Evolutionary conservation across 768 basidiomycete genomes (phyloP), one percentile per base, ranked within the genome.

Genomic region (Clitopilus passeckerianus): DNA sequence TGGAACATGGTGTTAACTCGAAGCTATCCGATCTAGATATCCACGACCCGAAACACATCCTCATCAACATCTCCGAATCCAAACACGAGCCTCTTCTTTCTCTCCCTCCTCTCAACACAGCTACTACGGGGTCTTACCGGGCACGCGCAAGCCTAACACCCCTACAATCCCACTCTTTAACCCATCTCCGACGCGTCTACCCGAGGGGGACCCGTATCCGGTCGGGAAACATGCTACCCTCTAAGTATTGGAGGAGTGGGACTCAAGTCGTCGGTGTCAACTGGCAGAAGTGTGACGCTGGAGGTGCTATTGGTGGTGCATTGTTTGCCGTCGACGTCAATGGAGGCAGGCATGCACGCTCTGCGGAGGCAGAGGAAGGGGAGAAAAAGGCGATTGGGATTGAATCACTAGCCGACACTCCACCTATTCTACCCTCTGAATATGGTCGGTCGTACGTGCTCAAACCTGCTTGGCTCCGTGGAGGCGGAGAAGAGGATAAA

Each of bases 61-160:
- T 86, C 20, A 78, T 86, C 70, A 89, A 87, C 68, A 77, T 87
- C 54, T 85, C 83, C 53, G 86, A 89, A 68, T 74, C 78, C 0
- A 64, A n/a, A 22, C 46, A 50, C 20, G 46, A 50, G 22, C 46
- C 46, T 5, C 18, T 18, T 18, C 72, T 0, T 71, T 81, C 43
- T 66, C 71, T 12, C 65, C 78, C 1, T 76, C 84, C 27, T 30
- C 27, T 30, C 27, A 4, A 3, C 27, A 3, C 27, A 30, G 27
- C 27, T 30, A 7, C 27, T 30, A 7, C 27, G 3, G 67, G 0
- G 71, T 70, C 2, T 68, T 77, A 4, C 35, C 63, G 0, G 37
- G 37, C 12, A 18, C 15, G 10, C 12, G 37, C 3, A 14, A 14
- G 37, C 37, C 37, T 50, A 5, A 50, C 64, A 67, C 1, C 76